Evolutionary conservation across 1,139 yeast genomes (phyloP), one percentile per base, ranked within the genome.

Genomic region (Meyerozyma athensensis): DNA sequence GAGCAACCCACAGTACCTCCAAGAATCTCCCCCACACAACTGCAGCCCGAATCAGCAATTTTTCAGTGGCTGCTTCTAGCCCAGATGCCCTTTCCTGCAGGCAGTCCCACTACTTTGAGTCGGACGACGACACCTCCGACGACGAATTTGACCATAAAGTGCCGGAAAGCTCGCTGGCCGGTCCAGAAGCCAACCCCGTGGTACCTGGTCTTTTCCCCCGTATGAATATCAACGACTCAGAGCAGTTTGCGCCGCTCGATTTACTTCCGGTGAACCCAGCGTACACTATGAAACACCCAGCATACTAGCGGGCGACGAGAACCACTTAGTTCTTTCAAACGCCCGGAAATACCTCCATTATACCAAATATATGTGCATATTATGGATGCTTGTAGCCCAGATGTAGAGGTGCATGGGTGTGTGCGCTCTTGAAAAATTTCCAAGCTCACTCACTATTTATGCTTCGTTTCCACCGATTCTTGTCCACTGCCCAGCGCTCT

Each of bases 141-240:
- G 43, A 42, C 13, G 44, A 44, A 19, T 50, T 44, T 19, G 43
- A 44, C 5, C 19, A 9, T 7, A 16, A 9, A 17, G 49, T n/a
- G n/a, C n/a, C n/a, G n/a, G n/a, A n/a, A n/a, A n/a, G n/a, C n/a
- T n/a, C 17, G 44, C 44, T 2, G 40, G 38, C 7, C 13, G n/a
- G 6, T 33, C 12, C n/a, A n/a, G n/a, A n/a, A n/a, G n/a, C n/a
- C 9, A 54, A 56, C 33, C 56, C 56, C 7, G 43, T 56, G n/a
- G 52, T 48, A 1, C 72, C 72, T 0, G 71, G 68, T 1, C 52
- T 68, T 7, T 68, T 67, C 42, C 74, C 74, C 2, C 44, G 46
- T 14, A 62, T 68, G 68, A 49, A 61, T 22, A 41, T 60, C 13
- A 42, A 45, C 32, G 59, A 54, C 39, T 47, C 42, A n/a, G 41